Evolutionary conservation across 192 early-diverging fungal species (phyloP).

Genomic region (Umbelopsis isabellina): DNA sequence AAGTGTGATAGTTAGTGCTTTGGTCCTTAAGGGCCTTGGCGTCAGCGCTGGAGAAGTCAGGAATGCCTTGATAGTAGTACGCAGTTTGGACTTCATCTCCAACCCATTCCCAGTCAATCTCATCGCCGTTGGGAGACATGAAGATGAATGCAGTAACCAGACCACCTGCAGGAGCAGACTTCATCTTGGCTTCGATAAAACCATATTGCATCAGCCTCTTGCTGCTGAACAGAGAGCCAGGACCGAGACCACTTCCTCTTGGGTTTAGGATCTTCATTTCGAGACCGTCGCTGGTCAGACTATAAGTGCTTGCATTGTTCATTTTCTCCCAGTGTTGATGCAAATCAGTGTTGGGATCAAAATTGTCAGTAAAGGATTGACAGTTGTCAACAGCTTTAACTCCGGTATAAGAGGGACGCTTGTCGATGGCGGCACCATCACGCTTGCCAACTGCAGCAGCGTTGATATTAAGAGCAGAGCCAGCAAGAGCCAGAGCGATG

Average conservation of each 20-base stretch:
- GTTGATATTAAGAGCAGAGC: background rate
- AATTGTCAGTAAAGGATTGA: background rate
- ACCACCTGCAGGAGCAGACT: slow-evolving; percentile 36
- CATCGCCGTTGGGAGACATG: slow-evolving; percentile 29
- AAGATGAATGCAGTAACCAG: slow-evolving; percentile 45
- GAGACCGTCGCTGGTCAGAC: background rate
- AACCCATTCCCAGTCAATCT: slow-evolving; percentile 49
- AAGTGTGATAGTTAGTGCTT: slow-evolving; percentile 44
- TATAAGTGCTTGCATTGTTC: background rate
- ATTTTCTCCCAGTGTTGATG: background rate
- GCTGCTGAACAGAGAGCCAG: slow-evolving; percentile 37
- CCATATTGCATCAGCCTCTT: slow-evolving; percentile 49
- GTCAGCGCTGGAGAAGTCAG: slow-evolving; percentile 2
- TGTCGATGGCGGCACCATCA: no score
- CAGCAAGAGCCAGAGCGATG: background rate
- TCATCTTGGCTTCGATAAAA: slow-evolving; percentile 40
- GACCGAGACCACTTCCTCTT: background rate
- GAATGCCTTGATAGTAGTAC: background rate
- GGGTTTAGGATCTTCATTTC: slow-evolving; percentile 3
- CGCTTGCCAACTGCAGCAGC: background rate
- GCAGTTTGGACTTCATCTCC: slow-evolving; percentile 36
- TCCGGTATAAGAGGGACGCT: no score
- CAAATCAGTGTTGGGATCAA: background rate
- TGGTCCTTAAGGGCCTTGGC: slow-evolving; percentile 37
- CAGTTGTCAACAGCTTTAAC: background rate